Evolutionary conservation across 768 basidiomycete species (phyloP).

Genomic region (Mycena haematopus): DNA sequence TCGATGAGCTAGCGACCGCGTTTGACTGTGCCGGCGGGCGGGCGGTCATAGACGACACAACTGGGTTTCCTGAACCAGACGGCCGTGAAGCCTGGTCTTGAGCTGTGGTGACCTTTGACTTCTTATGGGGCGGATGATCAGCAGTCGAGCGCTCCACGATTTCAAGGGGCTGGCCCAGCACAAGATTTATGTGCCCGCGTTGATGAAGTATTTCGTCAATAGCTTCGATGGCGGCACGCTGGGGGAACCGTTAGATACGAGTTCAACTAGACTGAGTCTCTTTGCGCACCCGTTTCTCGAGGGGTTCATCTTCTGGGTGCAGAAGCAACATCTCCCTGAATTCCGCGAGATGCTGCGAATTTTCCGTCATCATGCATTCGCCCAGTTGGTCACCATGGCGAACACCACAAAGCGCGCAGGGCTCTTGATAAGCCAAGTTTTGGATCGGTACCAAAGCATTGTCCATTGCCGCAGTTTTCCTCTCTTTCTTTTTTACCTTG

Average conservation of each 20-base stretch:
- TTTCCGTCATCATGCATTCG: constrained; percentile 69
- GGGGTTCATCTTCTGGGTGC: constrained; percentile 69
- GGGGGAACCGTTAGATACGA: constrained; percentile 22
- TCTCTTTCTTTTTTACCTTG: constrained; percentile 24
- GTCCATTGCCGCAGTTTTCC: constrained; percentile 6
- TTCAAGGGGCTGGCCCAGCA: constrained; percentile 69
- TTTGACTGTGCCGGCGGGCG: constrained; percentile 14
- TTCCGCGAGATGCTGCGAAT: constrained; percentile 69
- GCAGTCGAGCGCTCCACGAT: constrained; percentile 46
- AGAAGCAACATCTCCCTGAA: constrained; percentile 72
- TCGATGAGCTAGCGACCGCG: constrained; percentile 34
- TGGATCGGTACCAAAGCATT: constrained; percentile 28
- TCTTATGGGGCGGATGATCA: constrained; percentile 33
- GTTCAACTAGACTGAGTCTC: constrained; percentile 1
- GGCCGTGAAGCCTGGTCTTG: constrained; percentile 7
- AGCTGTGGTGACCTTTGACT: constrained; percentile 19
- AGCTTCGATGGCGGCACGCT: constrained; percentile 70
- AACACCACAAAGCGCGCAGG: constrained; percentile 69
- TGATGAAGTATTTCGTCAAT: constrained; percentile 70
- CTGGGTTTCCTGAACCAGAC: background rate
- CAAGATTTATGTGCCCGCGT: constrained; percentile 61
- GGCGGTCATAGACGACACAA: constrained; percentile 3
- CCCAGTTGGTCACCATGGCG: constrained; percentile 53
- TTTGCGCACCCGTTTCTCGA: constrained; percentile 63
- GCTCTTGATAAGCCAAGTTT: constrained; percentile 24